Base-by-base conservation (phyloP, 1,284 basidiomycete genomes). In the Boletus semigastroideus region DNA sequence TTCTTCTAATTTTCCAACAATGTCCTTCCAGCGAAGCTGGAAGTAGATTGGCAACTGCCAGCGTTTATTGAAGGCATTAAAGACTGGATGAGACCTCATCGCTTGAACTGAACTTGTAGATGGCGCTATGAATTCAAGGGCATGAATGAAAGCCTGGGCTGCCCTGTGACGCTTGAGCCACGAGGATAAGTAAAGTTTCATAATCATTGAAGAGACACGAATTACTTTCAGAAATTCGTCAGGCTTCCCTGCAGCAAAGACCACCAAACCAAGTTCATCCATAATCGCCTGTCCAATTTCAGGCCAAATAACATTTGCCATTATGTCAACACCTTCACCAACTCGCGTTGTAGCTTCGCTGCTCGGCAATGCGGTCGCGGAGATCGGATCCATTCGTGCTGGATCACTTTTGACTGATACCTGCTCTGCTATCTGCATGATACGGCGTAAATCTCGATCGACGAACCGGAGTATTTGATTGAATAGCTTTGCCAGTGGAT, bases 41-140 rank as follows among this genome's bases (percentile, higher is more conserved):
- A 97, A 98, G 68, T 99, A 99, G 16, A 98, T 90, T 1, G 93
- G 90, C 7, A 99, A 77, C 66, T 98, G 96, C 95, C 96, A 99
- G 38, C 94, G 79, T 51, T 84, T 79, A 63, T 90, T 84, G 62
- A 98, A 96, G 0, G 84, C 70, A 8, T 67, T 60, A 68, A 88
- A 95, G 5, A 84, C 76, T 0, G 84, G 79, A 67, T 93, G 89
- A 5, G 73, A 64, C 5, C 92, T 83, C 79, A 96, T 85, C 0
- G 77, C 75, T 53, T 83, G 74, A 12, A 94, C 80, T 1, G 89
- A 80, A 34, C 80, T 74, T 12, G 79, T 68, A 0, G 91, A 92
- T 0, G 94, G 92, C 0, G 92, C 90, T 14, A 94, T 76, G 40
- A 80, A 80, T 67, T 95, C 92, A 14, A 98, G 75, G 4, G 87